Conservation (phyloP, 192 early-diverging fungal genomes). For the Physocladia obscura region DNA sequence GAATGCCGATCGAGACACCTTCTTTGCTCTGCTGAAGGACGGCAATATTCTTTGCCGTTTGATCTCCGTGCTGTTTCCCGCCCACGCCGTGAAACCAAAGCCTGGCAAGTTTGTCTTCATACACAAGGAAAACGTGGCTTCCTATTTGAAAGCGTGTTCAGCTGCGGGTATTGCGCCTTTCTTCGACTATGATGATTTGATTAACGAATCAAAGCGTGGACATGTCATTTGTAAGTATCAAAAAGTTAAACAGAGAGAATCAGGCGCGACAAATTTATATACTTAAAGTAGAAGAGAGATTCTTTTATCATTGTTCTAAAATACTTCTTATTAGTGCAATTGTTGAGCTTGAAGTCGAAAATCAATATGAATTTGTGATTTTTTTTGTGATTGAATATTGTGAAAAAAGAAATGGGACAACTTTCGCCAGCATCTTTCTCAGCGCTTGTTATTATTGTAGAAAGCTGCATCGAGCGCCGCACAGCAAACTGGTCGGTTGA, state of each 20-base stretch:
- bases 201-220: neutral
- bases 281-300: too few species aligned
- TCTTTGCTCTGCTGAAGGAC: constrained; percentile 10
- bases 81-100: constrained; percentile 10
- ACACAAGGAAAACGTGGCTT: constrained; percentile 19
- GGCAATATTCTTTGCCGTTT: constrained; percentile 25
- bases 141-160: constrained; percentile 12
- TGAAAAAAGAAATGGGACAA: too few species aligned
- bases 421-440: neutral
- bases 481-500: neutral
- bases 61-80: constrained; percentile 5
- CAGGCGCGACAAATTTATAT: too few species aligned
- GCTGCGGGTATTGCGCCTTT: neutral
- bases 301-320: too few species aligned
- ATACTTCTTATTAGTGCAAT: too few species aligned
- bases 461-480: neutral
- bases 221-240: neutral
- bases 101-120: constrained; percentile 25
- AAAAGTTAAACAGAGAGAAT: neutral
- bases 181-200: constrained; percentile 28
- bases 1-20: neutral
- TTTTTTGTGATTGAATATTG: too few species aligned
- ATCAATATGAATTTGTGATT: too few species aligned
- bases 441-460: neutral
- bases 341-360: too few species aligned